These are phyloP conservation scores for Fusarium kyushuense DNA, from an alignment of 2,329 filamentous ascomycete genomes.

Conservation along the genomic window DNA sequence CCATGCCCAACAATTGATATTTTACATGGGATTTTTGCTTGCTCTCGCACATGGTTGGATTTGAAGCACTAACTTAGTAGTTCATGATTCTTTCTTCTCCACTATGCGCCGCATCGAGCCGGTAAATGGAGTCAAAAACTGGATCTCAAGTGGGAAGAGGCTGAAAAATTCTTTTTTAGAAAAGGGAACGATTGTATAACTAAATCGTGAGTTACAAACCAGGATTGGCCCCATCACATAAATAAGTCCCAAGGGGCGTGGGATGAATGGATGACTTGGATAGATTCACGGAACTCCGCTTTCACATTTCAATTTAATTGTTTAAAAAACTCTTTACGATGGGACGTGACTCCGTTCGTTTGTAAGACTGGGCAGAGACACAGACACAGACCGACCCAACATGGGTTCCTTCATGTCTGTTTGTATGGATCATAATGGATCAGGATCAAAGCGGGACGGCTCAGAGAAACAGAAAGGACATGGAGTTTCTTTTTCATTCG, in stretches of 20 bases:
- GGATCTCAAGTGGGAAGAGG: slow-evolving; percentile 24
- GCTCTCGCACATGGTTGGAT: not conserved
- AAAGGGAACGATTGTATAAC: not conserved
- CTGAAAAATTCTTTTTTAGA: slow-evolving; percentile 15
- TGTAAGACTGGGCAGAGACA: slow-evolving; percentile 23
- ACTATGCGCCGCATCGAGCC: slow-evolving; percentile 28
- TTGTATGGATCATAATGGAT: slow-evolving; percentile 21
- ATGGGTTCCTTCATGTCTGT: slow-evolving; percentile 10
- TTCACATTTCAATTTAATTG: slow-evolving; percentile 13
- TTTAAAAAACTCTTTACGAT: slow-evolving; percentile 9
- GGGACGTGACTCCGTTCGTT: slow-evolving; percentile 4
- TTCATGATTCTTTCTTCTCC: slow-evolving; percentile 26
- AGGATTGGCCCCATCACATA: slow-evolving; percentile 34
- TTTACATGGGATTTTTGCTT: slow-evolving; percentile 7
- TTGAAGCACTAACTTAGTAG: slow-evolving; percentile 10
- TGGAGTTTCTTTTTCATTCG: slow-evolving; percentile 21
- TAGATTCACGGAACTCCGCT: slow-evolving; percentile 25
- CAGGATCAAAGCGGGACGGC: slow-evolving; percentile 9
- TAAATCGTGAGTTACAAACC: slow-evolving; percentile 23
- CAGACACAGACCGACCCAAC: slow-evolving; percentile 13
- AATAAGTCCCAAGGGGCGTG: not conserved
- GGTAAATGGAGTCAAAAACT: slow-evolving; percentile 18
- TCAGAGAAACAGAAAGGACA: slow-evolving; percentile 2
- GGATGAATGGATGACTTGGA: not conserved
- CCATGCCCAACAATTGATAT: not conserved